Conservation (phyloP, 2,329 filamentous ascomycete species). For the Pseudocercospora crystallina region DNA sequence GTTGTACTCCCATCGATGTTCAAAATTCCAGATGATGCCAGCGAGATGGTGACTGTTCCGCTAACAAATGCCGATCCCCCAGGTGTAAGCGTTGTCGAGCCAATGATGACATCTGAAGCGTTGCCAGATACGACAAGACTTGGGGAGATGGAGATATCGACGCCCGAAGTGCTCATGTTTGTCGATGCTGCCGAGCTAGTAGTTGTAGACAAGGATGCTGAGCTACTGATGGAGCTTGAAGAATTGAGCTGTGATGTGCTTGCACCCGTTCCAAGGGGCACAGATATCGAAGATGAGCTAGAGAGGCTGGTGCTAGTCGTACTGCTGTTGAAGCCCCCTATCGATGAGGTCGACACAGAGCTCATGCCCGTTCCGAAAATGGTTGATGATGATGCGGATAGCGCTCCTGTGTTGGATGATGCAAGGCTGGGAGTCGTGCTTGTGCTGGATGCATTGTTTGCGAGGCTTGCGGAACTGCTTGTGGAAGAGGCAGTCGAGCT, state of each 20-base stretch:
- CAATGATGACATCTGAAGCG: constrained; percentile 1
- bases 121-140: constrained; percentile 1
- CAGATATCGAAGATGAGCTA: neutral
- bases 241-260: neutral
- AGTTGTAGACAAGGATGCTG: neutral
- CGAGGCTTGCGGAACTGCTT: neutral
- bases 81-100: constrained; percentile 2
- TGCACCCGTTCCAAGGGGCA: neutral
- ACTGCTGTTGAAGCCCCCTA: too few species aligned
- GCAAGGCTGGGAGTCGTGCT: neutral
- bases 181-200: neutral
- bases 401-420: neutral
- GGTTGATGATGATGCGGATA: too few species aligned
- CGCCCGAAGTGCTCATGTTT: too few species aligned
- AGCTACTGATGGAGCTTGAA: neutral
- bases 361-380: too few species aligned
- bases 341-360: too few species aligned
- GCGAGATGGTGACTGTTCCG: neutral
- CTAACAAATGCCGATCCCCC: constrained; percentile 1
- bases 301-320: neutral
- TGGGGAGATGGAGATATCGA: neutral
- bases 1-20: constrained; percentile 8
- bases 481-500: neutral
- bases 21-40: neutral
- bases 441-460: neutral